A percentile compares a stretch with the other conserved stretches of the same genome.
phyloP scores from a whole-genome alignment of 768 basidiomycete species.

The Suillus luteus region DNA sequence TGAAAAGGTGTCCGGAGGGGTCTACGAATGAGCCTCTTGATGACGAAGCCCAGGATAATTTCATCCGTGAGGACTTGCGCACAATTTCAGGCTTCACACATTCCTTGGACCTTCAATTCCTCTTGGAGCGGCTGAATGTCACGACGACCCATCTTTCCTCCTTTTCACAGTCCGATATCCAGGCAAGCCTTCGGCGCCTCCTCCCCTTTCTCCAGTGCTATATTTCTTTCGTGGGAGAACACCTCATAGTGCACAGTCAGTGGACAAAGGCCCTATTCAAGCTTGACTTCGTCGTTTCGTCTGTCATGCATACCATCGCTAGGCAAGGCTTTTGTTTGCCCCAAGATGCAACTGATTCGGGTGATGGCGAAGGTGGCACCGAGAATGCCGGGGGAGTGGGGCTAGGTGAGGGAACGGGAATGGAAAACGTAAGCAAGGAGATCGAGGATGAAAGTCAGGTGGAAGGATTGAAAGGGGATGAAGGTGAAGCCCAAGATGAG shows the following conservation, averaged over 20 bases:
- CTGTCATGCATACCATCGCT: constrained; percentile 70
- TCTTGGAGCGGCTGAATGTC: constrained; percentile 43
- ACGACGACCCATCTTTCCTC: constrained; percentile 43
- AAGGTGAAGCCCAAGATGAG: constrained; percentile 37
- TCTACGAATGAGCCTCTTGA: constrained; percentile 16
- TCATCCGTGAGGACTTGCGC: constrained; percentile 50
- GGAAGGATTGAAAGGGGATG: constrained; percentile 83
- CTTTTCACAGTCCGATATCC: constrained; percentile 34
- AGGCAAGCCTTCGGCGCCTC: constrained; percentile 44
- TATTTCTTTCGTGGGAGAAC: constrained; percentile 52
- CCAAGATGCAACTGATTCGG: constrained; percentile 63
- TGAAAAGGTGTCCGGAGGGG: constrained; percentile 41
- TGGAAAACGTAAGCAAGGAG: constrained; percentile 88
- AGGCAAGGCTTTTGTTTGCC: constrained; percentile 94
- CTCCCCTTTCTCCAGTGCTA: constrained; percentile 79
- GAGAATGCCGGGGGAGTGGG: constrained; percentile 71
- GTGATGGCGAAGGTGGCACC: constrained; percentile 48
- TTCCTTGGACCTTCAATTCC: constrained; percentile 47
- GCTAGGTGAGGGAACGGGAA: constrained; percentile 84
- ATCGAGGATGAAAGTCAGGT: constrained; percentile 97
- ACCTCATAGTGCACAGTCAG: constrained; percentile 55
- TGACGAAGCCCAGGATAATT: constrained; percentile 45
- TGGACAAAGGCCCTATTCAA: constrained; percentile 87
- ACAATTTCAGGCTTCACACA: constrained; percentile 47
- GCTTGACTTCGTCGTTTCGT: constrained; percentile 74